Evolutionary conservation across 139 green algal genomes (phyloP), one percentile per base, ranked within the genome.

Genomic region (Micromonas pusilla): DNA sequence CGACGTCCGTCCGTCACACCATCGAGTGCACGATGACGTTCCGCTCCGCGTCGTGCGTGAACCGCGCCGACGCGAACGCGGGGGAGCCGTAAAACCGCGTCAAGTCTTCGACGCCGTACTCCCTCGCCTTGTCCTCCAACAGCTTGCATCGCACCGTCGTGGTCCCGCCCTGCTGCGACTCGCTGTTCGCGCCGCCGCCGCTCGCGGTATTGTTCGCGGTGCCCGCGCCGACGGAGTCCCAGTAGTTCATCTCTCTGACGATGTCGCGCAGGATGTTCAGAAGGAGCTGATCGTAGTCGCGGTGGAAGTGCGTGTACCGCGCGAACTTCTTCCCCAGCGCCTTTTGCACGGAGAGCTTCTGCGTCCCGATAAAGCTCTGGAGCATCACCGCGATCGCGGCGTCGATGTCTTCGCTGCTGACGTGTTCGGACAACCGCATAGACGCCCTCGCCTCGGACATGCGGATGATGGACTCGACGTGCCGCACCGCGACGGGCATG

Each of bases 391-490:
- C 90, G 87, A 88, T 86, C 38, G 83, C 79, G 70, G 72, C 30
- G 79, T 87, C 80, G 30, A 87, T 80, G 70, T 89, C 84, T 21
- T 84, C 75, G 6, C 78, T 64, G 57, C 25, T 83, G n/a, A 99
- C 95, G 33, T 90, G 89, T 30, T 93, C 86, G 19, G 93, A 85
- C 77, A 99, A 87, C 85, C 98, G 95, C 93, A 99, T 97, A 67
- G 83, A 82, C 0, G 96, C 96, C 37, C 95, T 88, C 52, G 96
- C 91, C 89, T 99, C 96, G 0, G 83, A 79, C 94, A 99, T 97
- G 82, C 96, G 92, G 71, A 99, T 96, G 83, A 99, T 94, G 38
- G 66, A 89, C 89, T 99, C 95, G 57, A 99, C 79, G 88, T 99
- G 95, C 16, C 95, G 90, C 77, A 97, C 95, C 25, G 95, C 94